Evolutionary conservation across 441 rosid genomes (phyloP), one percentile per base, ranked within the genome.

Genomic region (Adansonia rubrostipa): DNA sequence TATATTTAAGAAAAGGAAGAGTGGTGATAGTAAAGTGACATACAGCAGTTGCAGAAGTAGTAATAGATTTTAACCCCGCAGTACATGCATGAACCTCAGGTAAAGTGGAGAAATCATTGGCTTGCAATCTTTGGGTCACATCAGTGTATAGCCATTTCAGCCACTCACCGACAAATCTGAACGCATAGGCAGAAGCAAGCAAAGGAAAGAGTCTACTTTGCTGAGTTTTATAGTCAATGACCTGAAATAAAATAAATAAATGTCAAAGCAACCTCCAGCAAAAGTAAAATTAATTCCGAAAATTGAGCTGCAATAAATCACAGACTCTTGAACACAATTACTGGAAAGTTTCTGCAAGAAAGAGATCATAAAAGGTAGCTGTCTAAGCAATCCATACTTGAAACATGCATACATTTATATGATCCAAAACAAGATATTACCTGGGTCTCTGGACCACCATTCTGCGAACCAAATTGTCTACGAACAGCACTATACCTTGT

Each of bases 41-140:
- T 90, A 93, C 98, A 80, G 97, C 96, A 80, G 99, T 93, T 76
- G 86, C 90, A 75, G 97, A 74, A 73, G 99, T 93, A 64, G 99
- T 96, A 86, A 96, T 79, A 75, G 98, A 96, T 87, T 96, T 96
- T 86, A 96, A 87, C 76, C 98, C 99, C 1, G 99, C 98, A 79
- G 99, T 96, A 84, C 99, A 96, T 47, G 99, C 97, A 84, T 96
- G 99, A 80, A 89, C 97, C 88, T 96, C 99, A 2, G 98, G 94
- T 88, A 96, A 85, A 13, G 93, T 96, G 68, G 99, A 82, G 80
- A 92, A 94, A 86, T 94, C 98, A 73, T 84, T 88, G 78, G 94
- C 97, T 82, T 90, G 91, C 85, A 96, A 81, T 80, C 92, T 91
- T 84, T 85, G 85, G 58, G 93, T 92, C 63, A 96, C 99, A 86